Conservation (phyloP, 2,329 filamentous ascomycete species). For the Zalaria sp. region DNA sequence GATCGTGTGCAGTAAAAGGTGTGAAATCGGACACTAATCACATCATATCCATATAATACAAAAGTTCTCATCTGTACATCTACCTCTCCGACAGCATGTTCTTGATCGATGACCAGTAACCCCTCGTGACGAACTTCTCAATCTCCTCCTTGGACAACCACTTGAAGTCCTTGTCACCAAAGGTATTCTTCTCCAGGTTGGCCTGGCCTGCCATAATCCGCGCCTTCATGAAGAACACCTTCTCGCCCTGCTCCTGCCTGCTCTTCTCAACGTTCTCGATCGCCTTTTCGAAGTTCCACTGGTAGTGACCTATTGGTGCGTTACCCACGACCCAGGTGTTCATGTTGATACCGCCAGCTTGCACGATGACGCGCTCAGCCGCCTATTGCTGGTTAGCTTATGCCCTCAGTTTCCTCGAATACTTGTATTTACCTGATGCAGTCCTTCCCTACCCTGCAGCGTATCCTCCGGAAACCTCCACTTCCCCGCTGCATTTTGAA, state of each 20-base stretch:
- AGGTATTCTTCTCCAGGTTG: slow-evolving; percentile 55
- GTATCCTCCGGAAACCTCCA: slow-evolving; percentile 75
- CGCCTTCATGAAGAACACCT: slow-evolving; percentile 92
- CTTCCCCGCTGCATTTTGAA: slow-evolving; percentile 53
- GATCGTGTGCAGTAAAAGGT: background rate
- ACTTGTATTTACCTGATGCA: slow-evolving; percentile 60
- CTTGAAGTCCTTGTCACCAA: slow-evolving; percentile 69
- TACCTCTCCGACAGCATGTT: slow-evolving; percentile 75
- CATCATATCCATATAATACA: background rate
- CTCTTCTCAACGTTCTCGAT: slow-evolving; percentile 14
- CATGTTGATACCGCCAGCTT: slow-evolving; percentile 83
- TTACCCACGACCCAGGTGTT: slow-evolving; percentile 96
- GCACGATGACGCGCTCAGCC: slow-evolving; percentile 62
- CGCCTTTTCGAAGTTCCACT: slow-evolving; percentile 38
- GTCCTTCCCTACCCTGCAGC: slow-evolving; percentile 55
- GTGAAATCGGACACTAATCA: background rate
- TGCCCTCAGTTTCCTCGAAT: background rate
- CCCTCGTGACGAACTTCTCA: slow-evolving; percentile 44
- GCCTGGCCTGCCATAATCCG: slow-evolving; percentile 96
- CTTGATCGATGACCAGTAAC: slow-evolving; percentile 62
- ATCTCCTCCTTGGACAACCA: slow-evolving; percentile 91
- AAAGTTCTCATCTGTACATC: background rate
- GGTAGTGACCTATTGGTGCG: slow-evolving; percentile 70
- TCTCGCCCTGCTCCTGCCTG: slow-evolving; percentile 47
- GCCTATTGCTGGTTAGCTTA: slow-evolving; percentile 40